Evolutionary conservation across 139 green algal species (phyloP).

Genomic region (Chlamydomonas eustigma): DNA sequence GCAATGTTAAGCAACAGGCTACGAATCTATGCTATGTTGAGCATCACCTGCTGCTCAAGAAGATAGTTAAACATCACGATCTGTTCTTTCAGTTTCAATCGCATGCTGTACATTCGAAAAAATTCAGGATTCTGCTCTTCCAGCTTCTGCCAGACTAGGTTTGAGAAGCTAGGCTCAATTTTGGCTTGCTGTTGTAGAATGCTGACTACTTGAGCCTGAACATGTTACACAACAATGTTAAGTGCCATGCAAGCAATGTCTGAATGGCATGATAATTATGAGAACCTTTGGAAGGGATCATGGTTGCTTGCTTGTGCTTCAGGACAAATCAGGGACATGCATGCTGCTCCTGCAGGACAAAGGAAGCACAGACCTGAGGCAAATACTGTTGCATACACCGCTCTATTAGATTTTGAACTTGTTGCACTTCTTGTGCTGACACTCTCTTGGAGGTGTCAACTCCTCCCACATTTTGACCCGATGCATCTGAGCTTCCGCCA

Average conservation of each 20-base stretch:
- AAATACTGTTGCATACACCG: slow-evolving; percentile 92
- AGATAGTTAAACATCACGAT: slow-evolving; percentile 93
- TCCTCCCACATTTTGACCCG: background rate
- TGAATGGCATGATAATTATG: too few species aligned
- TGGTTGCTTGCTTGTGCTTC: too few species aligned
- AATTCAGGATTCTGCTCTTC: slow-evolving; percentile 93
- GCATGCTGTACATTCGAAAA: slow-evolving; percentile 83
- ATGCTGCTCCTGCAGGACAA: background rate
- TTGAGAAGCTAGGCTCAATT: slow-evolving; percentile 85
- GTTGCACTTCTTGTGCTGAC: slow-evolving; percentile 71
- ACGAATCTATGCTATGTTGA: background rate
- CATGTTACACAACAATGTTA: background rate
- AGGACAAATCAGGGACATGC: too few species aligned
- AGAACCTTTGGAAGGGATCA: too few species aligned
- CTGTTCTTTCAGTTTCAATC: slow-evolving; percentile 72
- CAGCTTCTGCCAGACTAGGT: slow-evolving; percentile 88
- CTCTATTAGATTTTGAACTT: slow-evolving; percentile 93
- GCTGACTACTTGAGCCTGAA: slow-evolving; percentile 8
- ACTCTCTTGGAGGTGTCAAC: background rate
- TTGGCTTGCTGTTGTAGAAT: slow-evolving; percentile 48
- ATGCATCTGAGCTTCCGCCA: background rate
- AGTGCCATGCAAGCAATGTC: background rate
- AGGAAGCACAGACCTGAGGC: slow-evolving; percentile 41
- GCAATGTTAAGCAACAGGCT: background rate
- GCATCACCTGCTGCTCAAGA: slow-evolving; percentile 74